Evolutionary conservation across 129 eudicot genomes (phyloP), one percentile per base, ranked within the genome.

Genomic region (Escallonia herrerae): DNA sequence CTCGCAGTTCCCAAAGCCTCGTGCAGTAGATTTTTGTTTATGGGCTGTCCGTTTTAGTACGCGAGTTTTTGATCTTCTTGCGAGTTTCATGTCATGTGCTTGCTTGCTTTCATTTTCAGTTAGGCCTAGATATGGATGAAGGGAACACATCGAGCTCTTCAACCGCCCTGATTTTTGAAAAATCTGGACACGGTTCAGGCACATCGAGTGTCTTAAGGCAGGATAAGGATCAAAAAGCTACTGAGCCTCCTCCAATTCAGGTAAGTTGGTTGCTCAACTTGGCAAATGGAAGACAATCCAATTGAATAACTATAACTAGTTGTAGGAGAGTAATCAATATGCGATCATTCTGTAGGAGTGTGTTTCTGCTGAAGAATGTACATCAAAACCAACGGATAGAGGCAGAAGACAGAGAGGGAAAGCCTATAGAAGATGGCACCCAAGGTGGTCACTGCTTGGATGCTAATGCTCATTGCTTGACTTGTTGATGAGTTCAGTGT

Each of bases 141-240:
- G 72, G 72, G 57, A 82, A 84, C 74, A 79, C 84, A 48, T 88
- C 91, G 15, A 84, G 89, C 74, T 84, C 89, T 15, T 71, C 90
- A 5, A 79, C 83, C 10, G 67, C 67, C 64, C 77, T 67, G 43
- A 72, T 51, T 67, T 43, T 33, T 15, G 58, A 63, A 47, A 69
- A 69, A 53, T 37, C 46, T 5, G 64, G 11, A 15, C 58, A 74
- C 14, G 58, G 33, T 55, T 33, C 75, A 6, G 74, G 15, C 51
- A 14, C 50, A 7, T 8, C 46, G 44, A 38, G 43, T 48, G 65
- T 56, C 40, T 42, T 65, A 60, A 50, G 15, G 40, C 59, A 70
- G 9, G 55, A 65, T 12, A 62, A 46, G 43, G 65, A 43, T 58
- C 49, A 47, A 51, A 14, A 40, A 7, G 42, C 3, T 41, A 42